Percentiles rank a stretch among this genome's conserved stretches.
phyloP scores from a whole-genome alignment of 2,329 filamentous ascomycete species.

The Fusarium paranaense region DNA sequence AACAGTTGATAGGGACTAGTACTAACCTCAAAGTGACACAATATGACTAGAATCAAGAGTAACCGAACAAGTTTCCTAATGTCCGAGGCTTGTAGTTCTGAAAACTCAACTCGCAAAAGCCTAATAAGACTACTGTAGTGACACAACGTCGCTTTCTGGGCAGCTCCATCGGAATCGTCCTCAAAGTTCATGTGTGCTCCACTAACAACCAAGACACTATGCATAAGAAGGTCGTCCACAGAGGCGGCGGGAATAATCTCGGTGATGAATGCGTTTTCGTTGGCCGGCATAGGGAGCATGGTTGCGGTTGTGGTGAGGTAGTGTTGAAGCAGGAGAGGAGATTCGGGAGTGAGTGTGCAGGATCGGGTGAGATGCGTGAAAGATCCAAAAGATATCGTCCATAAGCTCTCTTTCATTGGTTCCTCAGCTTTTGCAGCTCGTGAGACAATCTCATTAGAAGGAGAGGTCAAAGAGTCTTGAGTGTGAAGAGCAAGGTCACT shows the following conservation, averaged over 20 bases:
- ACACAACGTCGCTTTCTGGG: not conserved
- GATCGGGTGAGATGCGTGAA: not conserved
- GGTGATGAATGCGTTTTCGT: not conserved
- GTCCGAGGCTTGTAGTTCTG: not conserved
- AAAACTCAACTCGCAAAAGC: not conserved
- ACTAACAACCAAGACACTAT: not conserved
- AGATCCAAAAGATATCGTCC: not conserved
- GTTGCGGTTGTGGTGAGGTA: not conserved
- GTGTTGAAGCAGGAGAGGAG: not conserved
- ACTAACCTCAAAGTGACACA: not conserved
- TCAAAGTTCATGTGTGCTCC: not conserved
- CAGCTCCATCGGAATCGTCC: not conserved
- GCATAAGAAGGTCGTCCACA: not conserved
- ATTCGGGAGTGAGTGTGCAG: not conserved
- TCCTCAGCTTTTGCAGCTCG: not conserved
- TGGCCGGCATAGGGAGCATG: not conserved
- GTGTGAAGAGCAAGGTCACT: not conserved
- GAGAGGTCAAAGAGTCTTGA: not conserved
- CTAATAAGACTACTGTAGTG: not conserved
- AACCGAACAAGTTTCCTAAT: not conserved
- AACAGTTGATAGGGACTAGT: not conserved
- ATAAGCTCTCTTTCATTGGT: not conserved
- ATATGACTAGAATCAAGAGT: not conserved
- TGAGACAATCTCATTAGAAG: not conserved
- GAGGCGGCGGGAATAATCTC: not conserved